Base-by-base conservation (phyloP, 768 basidiomycete species). In the Rhizopogon vinicolor region DNA sequence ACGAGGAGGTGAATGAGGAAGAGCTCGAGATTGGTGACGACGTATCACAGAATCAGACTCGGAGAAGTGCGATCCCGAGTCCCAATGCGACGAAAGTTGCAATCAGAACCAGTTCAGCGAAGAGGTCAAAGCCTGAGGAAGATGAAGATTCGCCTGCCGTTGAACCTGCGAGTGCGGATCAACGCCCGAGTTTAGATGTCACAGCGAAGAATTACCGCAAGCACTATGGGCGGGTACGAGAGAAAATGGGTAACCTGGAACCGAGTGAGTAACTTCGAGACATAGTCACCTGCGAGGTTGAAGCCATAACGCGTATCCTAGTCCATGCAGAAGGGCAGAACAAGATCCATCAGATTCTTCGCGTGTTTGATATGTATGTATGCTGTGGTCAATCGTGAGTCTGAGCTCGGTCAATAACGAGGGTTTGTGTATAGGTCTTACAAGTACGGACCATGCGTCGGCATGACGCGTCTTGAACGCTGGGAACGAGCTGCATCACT, bases 401-500 rank as follows among this genome's bases (percentile, higher is more conserved):
- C 13, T 12, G 28, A 25, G 2, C 19, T 39, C n/a, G 10, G 10
- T 40, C 35, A 18, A 43, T 54, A 19, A 44, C 60, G 65, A 54
- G 12, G 10, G 51, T 41, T 13, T 25, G 8, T 25, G 25, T 25
- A 25, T 46, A 91, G 89, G 66, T 81, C 85, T 2, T 87, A 86
- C 54, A 83, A 90, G 60, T 94, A 85, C 64, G 92, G 91, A 0
- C 91, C 91, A 3, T 91, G 86, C 60, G 73, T 86, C 19, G 89
- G 91, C 0, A 78, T 91, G 52, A 81, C 84, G n/a, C 83, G 94
- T 29, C 71, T 96, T 13, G 84, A 94, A 58, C 78, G 95, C 40
- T 98, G 93, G 92, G 82, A 94, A 64, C 78, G 94, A 48, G 95
- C 95, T 0, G 68, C 85, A 28, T 77, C 78, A 9, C 75, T 95